Conservation (phyloP, 1,284 basidiomycete species). For the Melampsora larici-populina region DNA sequence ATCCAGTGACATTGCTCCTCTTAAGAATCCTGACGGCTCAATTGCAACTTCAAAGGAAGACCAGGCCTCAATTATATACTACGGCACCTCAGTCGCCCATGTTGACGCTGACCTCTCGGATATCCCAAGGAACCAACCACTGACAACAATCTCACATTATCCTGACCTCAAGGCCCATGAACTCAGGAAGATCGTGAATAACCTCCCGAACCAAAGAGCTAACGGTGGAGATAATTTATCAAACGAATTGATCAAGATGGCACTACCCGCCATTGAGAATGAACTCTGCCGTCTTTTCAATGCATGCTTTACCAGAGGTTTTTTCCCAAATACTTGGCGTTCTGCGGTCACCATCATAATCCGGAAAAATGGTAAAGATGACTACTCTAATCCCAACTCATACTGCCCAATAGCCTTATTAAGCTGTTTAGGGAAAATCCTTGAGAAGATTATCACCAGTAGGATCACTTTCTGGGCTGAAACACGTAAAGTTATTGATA, state of each 20-base stretch:
- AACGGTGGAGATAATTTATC: background rate
- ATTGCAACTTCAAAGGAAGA: background rate
- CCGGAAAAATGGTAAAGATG: background rate
- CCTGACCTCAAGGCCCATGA: no score
- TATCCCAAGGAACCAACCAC: no score
- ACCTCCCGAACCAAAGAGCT: no score
- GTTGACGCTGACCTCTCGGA: no score
- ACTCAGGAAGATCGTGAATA: no score
- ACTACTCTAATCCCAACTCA: background rate
- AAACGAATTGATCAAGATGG: background rate
- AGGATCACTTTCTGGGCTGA: background rate
- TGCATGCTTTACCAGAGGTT: background rate
- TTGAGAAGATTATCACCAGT: slow-evolving; percentile 13
- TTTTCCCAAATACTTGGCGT: background rate
- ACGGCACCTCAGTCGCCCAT: no score
- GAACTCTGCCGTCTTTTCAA: no score
- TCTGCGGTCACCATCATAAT: background rate
- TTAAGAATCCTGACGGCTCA: background rate
- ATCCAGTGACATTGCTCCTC: background rate
- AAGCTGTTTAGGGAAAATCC: slow-evolving; percentile 3
- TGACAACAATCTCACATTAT: no score
- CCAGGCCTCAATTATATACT: no score
- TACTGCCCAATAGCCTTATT: slow-evolving; percentile 18
- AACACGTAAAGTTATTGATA: background rate
- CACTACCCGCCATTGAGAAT: background rate